Base-by-base conservation (phyloP, 2,329 filamentous ascomycete genomes). In the Hawksworthiomyces lignivorus region DNA sequence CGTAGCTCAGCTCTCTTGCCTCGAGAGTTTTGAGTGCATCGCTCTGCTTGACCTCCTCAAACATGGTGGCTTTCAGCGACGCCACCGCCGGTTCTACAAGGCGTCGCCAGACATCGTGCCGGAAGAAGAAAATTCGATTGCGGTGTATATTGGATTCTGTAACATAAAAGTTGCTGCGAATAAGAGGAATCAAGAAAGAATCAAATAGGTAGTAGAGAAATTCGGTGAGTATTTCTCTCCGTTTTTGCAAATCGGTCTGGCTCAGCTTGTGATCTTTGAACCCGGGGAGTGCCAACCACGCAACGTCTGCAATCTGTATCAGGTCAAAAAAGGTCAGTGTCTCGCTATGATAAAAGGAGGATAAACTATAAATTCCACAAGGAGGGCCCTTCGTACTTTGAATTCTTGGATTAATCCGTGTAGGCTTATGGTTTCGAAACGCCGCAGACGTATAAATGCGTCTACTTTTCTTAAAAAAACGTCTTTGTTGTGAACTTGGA, bases 151-250 rank as follows among this genome's bases (percentile, higher is more conserved):
- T 88, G 0, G 88, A 92, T 59, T 98, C 92, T 0, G 92, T 98
- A 28, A 96, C 85, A 56, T 97, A 90, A 55, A 98, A 98, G 54
- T 92, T 89, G 48, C 77, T 80, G 26, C 86, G 79, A 36, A 97
- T 75, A 7, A 98, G 70, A 9, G 92, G 90, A 52, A 97, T 84
- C 43, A 98, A 57, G 18, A 96, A 70, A 0, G 89, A 96, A 61
- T 98, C 92, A 54, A 98, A 92, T 4, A 94, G 51, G 58, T 89
- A 98, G 63, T 96, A 97, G 7, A 97, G 54, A 44, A 97, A 80
- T 58, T 98, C 92, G 40, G 80, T 64, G 36, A 96, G 76, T 0
- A 97, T 70, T 55, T 96, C 85, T 20, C 66, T 68, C 10, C 89
- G 80, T 60, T 96, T 97, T 7, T 66, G 63, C 22, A 75, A 68